Evolutionary conservation across 2,329 filamentous ascomycete species (phyloP), one percentile per base, ranked within the genome.

Genomic region (Dendrostoma leiphaemia): DNA sequence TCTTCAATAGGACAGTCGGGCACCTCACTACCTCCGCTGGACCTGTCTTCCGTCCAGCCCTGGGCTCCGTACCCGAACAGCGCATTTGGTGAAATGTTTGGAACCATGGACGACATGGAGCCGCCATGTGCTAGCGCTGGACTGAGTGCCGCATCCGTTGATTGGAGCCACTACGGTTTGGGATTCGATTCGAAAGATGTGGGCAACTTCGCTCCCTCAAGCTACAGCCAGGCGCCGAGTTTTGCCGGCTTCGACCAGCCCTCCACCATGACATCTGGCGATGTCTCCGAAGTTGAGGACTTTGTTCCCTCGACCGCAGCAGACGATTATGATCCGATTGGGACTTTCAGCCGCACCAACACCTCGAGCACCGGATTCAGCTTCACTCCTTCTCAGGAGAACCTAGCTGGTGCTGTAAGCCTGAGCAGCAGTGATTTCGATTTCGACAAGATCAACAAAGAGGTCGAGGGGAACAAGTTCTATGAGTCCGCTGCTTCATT

Each of bases 281-380:
- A 88, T 57, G 83, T 86, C 8, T 87, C 84, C 9, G 84, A 87
- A 65, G 82, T 83, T 5, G 85, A 87, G 58, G 84, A 87, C 60
- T 78, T 79, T 47, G 66, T 71, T 23, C 69, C 70, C 21, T 68
- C 73, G 37, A 71, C 71, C 50, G 70, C 75, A 26, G 28, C 28
- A 15, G 71, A 73, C 35, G 68, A 71, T 4, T 70, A 64, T 49
- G 69, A 80, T 56, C 69, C 77, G 48, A 72, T 71, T 31, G 79
- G 79, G 57, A 74, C 77, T 45, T 79, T 79, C 58, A 71, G 74
- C 24, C 63, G 78, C 53, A 74, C 76, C 48, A 77, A 73, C 54
- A 70, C 74, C 19, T 69, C 77, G 51, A 77, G 74, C 60, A 79
- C 72, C 56, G 65, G 64, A 51, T 76, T 71, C 57, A 77, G 74